Conservation (phyloP, 768 basidiomycete genomes). For the Trametes maxima region DNA sequence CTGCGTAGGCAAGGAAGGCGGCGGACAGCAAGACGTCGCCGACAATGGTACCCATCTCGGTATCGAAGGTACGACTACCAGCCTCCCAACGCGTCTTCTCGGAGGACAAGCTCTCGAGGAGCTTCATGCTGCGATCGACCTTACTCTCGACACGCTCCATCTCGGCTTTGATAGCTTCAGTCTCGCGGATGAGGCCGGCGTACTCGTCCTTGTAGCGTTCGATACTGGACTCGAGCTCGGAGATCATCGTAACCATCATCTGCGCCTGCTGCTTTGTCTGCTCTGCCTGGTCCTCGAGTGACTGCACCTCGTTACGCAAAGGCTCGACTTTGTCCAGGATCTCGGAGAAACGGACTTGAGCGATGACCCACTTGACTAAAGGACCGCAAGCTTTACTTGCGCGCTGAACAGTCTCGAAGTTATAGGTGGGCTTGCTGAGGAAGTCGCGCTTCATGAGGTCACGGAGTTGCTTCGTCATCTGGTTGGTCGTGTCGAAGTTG, state of each 20-base stretch:
- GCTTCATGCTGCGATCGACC: conserved; percentile 95
- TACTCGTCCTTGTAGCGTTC: conserved; percentile 96
- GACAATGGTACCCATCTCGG: conserved; percentile 98
- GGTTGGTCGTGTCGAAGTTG: conserved; percentile 88
- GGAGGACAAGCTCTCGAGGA: conserved; percentile 92
- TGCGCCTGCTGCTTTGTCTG: conserved; percentile 93
- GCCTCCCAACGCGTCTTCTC: conserved; percentile 94
- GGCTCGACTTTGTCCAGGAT: conserved; percentile 98
- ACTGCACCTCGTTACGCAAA: conserved; percentile 91
- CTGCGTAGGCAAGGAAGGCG: conserved; percentile 95
- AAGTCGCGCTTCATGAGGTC: conserved; percentile 93
- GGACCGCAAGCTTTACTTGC: conserved; percentile 98
- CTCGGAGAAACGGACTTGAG: conserved; percentile 95
- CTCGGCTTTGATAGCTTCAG: conserved; percentile 94
- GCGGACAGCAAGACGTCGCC: conserved; percentile 96
- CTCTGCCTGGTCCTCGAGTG: conserved; percentile 89
- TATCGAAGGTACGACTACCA: conserved; percentile 93
- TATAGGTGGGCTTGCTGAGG: conserved; percentile 87
- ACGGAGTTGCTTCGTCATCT: conserved; percentile 88
- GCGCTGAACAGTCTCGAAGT: conserved; percentile 92
- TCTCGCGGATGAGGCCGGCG: conserved; percentile 93
- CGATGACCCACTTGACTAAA: conserved; percentile 96
- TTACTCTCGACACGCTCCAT: conserved; percentile 98
- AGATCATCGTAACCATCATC: conserved; percentile 89
- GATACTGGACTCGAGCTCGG: conserved; percentile 91